These are phyloP conservation scores for Beauveria sp. DNA, from an alignment of 2,329 filamentous ascomycete genomes.

Conservation along the genomic window DNA sequence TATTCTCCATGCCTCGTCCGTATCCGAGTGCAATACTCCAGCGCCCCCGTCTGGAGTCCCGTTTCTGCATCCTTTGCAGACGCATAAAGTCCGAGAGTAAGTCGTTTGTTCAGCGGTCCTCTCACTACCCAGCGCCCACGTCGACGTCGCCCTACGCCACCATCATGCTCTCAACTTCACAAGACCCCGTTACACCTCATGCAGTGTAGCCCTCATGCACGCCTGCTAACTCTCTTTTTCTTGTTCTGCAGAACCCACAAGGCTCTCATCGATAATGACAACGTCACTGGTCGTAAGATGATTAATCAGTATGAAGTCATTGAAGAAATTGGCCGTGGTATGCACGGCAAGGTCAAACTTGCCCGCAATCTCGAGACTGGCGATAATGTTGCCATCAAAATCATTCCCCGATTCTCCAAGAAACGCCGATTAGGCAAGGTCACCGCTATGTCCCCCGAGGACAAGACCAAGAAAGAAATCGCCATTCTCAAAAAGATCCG, in stretches of 20 bases:
- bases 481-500: constrained; percentile 97
- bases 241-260: constrained; percentile 63
- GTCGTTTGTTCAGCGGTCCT: constrained; percentile 25
- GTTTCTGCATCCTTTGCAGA: constrained; percentile 62
- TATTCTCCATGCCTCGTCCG: constrained; percentile 30
- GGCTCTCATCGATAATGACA: constrained; percentile 83
- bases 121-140: neutral
- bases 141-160: constrained; percentile 3
- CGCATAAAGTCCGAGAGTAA: constrained; percentile 70
- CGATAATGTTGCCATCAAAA: constrained; percentile 92
- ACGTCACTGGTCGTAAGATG: constrained; percentile 81
- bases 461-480: constrained; percentile 91
- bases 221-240: constrained; percentile 3
- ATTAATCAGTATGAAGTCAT: constrained; percentile 98
- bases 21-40: constrained; percentile 48
- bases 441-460: constrained; percentile 54
- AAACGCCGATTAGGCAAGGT: constrained; percentile 84
- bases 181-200: neutral
- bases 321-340: constrained; percentile 88
- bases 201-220: neutral
- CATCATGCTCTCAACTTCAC: neutral
- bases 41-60: constrained; percentile 45
- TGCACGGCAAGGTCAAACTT: constrained; percentile 96
- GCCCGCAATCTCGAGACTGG: constrained; percentile 70
- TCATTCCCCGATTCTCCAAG: constrained; percentile 93